Evolutionary conservation across 2,329 filamentous ascomycete genomes (phyloP).

Genomic region (Pleurostoma richardsiae): DNA sequence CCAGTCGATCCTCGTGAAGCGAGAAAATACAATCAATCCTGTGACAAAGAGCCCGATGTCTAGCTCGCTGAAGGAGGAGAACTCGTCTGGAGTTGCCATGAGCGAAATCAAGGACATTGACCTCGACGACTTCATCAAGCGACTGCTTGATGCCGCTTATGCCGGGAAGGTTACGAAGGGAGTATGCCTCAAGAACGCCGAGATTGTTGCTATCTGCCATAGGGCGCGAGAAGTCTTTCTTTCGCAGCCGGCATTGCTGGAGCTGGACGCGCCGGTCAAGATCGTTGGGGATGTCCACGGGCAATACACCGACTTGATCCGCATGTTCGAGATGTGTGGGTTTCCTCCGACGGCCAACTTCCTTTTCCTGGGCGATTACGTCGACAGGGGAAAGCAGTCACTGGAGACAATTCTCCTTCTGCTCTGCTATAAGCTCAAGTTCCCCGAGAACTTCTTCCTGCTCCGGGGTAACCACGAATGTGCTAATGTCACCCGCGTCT

Average conservation of each 20-base stretch:
- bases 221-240: constrained; percentile 85
- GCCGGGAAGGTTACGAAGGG: constrained; percentile 96
- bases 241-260: constrained; percentile 84
- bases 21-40: constrained; percentile 65
- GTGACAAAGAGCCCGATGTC: constrained; percentile 45
- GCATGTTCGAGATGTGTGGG: constrained; percentile 98
- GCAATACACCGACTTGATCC: constrained; percentile 92
- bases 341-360: constrained; percentile 92
- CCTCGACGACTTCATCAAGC: constrained; percentile 94
- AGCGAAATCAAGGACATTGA: constrained; percentile 88
- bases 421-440: constrained; percentile 95
- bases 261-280: constrained; percentile 92
- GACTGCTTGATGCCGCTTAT: constrained; percentile 90
- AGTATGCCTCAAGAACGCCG: constrained; percentile 94
- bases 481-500: constrained; percentile 91
- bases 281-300: constrained; percentile 97
- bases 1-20: constrained; percentile 84
- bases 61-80: constrained; percentile 39
- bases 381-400: constrained; percentile 93
- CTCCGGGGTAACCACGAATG: constrained; percentile 95
- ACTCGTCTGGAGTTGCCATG: constrained; percentile 65
- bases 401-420: constrained; percentile 90
- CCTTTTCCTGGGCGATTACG: constrained; percentile 92
- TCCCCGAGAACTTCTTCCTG: constrained; percentile 95
- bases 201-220: constrained; percentile 90